Evolutionary conservation across 2,329 filamentous ascomycete genomes (phyloP).

Genomic region (Colletotrichum destructivum): DNA sequence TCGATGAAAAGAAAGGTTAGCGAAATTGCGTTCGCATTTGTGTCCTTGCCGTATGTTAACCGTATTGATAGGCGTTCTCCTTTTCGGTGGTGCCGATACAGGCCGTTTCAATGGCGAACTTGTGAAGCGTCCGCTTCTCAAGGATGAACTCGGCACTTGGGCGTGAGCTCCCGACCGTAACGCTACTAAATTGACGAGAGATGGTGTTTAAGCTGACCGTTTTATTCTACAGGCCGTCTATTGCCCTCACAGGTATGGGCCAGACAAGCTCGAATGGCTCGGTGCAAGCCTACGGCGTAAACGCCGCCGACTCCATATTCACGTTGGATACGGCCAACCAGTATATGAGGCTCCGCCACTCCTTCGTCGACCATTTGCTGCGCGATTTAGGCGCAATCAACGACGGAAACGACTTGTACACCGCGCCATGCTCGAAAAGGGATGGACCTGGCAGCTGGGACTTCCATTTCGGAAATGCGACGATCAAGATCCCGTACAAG

Average conservation of each 20-base stretch:
- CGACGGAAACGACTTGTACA: background rate
- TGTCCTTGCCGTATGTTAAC: background rate
- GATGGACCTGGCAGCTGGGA: background rate
- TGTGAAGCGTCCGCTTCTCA: background rate
- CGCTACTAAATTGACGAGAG: no score
- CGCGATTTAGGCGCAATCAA: background rate
- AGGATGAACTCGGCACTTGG: background rate
- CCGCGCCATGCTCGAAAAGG: background rate
- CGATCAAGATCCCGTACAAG: background rate
- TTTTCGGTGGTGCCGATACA: background rate
- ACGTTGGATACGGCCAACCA: background rate
- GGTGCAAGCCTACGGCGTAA: no score
- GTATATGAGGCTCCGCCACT: background rate
- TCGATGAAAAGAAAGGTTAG: no score
- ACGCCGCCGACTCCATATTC: no score
- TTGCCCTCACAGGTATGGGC: no score
- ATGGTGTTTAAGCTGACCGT: no score
- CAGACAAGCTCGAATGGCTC: no score
- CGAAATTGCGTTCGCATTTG: no score
- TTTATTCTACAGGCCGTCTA: no score
- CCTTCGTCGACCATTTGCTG: background rate
- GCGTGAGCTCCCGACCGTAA: background rate
- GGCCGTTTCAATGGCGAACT: background rate
- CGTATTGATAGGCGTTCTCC: background rate
- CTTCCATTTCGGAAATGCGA: background rate